phyloP scores from a whole-genome alignment of 108 stramenopile genomes.

The Stephanodiscus triporus region DNA sequence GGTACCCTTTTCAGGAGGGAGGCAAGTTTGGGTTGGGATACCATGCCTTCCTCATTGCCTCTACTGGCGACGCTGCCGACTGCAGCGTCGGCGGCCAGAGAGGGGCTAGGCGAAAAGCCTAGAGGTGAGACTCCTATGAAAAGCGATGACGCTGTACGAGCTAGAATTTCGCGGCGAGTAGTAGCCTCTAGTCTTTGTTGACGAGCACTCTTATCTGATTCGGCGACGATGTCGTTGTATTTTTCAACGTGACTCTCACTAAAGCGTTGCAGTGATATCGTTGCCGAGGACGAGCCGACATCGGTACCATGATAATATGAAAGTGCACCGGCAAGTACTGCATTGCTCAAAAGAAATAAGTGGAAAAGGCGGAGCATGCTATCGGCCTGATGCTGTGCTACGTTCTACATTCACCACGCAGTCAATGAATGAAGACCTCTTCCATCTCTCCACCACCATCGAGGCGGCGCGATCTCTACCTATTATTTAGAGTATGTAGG shows the following conservation, averaged over 20 bases:
- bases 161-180: conserved; percentile 5
- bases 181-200: background rate
- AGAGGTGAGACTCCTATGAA: background rate
- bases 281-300: background rate
- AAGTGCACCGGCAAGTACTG: background rate
- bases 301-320: background rate
- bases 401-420: background rate
- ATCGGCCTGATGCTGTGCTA: background rate
- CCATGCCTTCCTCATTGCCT: conserved; percentile 24
- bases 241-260: background rate
- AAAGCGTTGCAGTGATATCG: background rate
- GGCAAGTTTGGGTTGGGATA: conserved; percentile 34
- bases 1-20: conserved; percentile 53
- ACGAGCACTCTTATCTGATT: background rate
- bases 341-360: background rate
- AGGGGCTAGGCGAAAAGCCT: background rate
- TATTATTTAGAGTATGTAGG: too few species aligned
- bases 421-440: too few species aligned
- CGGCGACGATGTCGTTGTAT: too few species aligned
- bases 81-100: conserved; percentile 1
- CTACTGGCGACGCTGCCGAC: background rate
- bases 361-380: background rate
- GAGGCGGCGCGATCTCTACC: too few species aligned
- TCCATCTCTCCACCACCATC: too few species aligned
- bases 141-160: conserved; percentile 1